These are phyloP conservation scores for Penicillium olsonii DNA, from an alignment of 2,329 filamentous ascomycete genomes.

Conservation along the genomic window DNA sequence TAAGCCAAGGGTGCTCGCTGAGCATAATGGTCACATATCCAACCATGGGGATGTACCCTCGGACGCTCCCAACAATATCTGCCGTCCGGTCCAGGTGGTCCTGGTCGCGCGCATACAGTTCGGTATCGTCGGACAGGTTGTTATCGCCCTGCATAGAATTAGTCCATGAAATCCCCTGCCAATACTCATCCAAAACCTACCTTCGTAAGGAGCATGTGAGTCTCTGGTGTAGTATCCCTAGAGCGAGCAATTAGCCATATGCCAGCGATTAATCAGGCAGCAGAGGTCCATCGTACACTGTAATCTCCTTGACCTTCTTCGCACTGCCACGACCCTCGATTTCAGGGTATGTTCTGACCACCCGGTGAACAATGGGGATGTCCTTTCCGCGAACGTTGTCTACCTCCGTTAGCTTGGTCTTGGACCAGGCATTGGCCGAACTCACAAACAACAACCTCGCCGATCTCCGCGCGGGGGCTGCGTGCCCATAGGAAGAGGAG, in stretches of 20 bases:
- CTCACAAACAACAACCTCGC: conserved; percentile 74
- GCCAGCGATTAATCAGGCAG: no score
- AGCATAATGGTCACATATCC: conserved; percentile 96
- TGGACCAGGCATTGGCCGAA: background rate
- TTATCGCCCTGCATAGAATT: conserved; percentile 69
- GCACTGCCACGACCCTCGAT: conserved; percentile 30
- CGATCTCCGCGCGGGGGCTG: conserved; percentile 63
- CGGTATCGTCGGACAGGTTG: conserved; percentile 89
- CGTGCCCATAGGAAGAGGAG: conserved; percentile 66
- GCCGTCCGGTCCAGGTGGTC: conserved; percentile 77
- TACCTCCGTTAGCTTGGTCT: background rate
- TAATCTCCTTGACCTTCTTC: conserved; percentile 38
- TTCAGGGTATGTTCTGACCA: conserved; percentile 70
- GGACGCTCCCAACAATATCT: conserved; percentile 90
- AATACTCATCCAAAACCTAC: conserved; percentile 8
- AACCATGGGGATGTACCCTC: conserved; percentile 90
- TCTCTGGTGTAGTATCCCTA: conserved; percentile 27
- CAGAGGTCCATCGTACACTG: conserved; percentile 29
- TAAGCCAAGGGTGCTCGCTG: conserved; percentile 94
- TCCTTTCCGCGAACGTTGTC: conserved; percentile 63
- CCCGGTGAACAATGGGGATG: conserved; percentile 94
- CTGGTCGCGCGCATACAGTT: conserved; percentile 72
- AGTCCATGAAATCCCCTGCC: background rate
- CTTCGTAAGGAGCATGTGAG: conserved; percentile 77
- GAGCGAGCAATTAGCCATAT: conserved; percentile 2